These are phyloP conservation scores for Discostella stelligera DNA, from an alignment of 352 stramenopile genomes.

Conservation along the genomic window DNA sequence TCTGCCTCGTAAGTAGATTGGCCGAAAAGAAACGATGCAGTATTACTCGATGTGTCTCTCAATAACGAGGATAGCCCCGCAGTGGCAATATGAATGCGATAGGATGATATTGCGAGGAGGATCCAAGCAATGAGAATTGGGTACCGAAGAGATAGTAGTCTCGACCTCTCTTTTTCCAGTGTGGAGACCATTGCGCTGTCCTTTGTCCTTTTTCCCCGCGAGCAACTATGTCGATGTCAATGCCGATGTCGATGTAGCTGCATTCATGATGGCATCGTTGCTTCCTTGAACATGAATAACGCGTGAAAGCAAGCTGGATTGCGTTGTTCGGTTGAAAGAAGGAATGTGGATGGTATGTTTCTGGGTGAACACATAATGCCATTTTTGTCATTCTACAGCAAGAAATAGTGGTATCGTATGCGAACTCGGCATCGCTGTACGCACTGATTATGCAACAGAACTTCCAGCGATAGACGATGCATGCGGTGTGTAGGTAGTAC, in stretches of 20 bases:
- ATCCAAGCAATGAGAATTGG: constrained; percentile 22
- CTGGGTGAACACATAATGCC: no score
- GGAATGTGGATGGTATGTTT: no score
- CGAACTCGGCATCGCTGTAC: no score
- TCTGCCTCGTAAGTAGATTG: constrained; percentile 28
- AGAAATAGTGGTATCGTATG: no score
- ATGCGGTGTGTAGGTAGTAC: no score
- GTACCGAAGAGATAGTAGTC: constrained; percentile 1
- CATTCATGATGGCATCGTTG: neutral
- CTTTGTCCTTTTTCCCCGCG: neutral
- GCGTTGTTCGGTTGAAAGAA: neutral
- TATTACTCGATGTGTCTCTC: neutral
- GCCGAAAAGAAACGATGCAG: neutral
- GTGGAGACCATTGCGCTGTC: neutral
- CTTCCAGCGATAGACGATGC: no score
- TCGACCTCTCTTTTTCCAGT: neutral
- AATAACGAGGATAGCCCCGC: constrained; percentile 2
- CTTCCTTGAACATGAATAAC: neutral
- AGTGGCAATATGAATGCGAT: constrained; percentile 25
- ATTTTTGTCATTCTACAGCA: no score
- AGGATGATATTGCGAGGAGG: constrained; percentile 29
- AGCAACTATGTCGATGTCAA: neutral
- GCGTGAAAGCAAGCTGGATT: neutral
- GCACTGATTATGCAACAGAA: no score
- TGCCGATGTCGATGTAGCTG: neutral